Evolutionary conservation across 140 eudicot species (phyloP).

Genomic region (Stevia rebaudiana): DNA sequence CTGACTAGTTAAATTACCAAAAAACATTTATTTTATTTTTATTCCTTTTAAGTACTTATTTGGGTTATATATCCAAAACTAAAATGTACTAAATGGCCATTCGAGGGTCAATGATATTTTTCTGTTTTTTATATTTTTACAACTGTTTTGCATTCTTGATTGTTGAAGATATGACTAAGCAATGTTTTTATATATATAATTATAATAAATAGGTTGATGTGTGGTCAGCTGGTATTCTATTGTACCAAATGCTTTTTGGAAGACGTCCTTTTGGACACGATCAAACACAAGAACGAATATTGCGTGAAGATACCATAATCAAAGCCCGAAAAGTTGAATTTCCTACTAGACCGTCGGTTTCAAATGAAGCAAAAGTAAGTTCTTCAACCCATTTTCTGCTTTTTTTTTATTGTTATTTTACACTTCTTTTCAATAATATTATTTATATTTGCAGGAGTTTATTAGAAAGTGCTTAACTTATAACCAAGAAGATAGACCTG

Average conservation of each 20-base stretch:
- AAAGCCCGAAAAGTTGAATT: constrained; percentile 94
- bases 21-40: neutral
- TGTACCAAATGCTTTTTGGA: constrained; percentile 96
- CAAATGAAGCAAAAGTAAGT: constrained; percentile 81
- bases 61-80: neutral
- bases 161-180: neutral
- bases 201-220: constrained; percentile 77
- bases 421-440: neutral
- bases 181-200: neutral
- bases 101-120: neutral
- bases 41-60: neutral
- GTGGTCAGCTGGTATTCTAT: constrained; percentile 90
- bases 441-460: constrained; percentile 54
- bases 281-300: constrained; percentile 88
- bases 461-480: constrained; percentile 84
- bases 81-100: neutral
- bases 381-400: constrained; percentile 3
- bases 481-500: constrained; percentile 90
- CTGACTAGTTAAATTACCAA: neutral
- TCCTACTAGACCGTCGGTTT: constrained; percentile 90
- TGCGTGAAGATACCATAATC: constrained; percentile 96
- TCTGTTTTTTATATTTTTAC: neutral
- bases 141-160: neutral
- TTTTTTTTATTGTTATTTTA: neutral
- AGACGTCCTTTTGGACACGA: constrained; percentile 98